Evolutionary conservation across 2,329 filamentous ascomycete genomes (phyloP), one percentile per base, ranked within the genome.

Genomic region (Penicillium frequentans): DNA sequence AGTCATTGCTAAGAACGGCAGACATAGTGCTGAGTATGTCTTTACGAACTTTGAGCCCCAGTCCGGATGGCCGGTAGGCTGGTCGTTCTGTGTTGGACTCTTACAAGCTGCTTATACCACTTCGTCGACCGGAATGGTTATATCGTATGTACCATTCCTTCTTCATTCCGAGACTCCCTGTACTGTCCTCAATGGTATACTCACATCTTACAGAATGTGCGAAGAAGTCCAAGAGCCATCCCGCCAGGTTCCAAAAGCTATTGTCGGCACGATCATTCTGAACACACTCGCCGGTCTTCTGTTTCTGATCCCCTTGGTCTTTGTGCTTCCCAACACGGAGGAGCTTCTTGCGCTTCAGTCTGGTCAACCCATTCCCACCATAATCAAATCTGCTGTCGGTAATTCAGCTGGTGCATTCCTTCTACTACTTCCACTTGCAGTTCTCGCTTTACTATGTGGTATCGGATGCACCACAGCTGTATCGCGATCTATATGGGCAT

Each of bases 101-200:
- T 75, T 90, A 6, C 87, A 89, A 71, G 85, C 86, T 19, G 78
- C 73, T 3, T 89, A 89, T 68, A 86, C 86, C 16, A 87, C 89
- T 79, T 86, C 89, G 1, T 85, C 87, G 0, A 75, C 85, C 29
- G 89, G 89, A 74, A 91, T 91, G 89, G 88, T 91, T 57, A 88
- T 91, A 70, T 89, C 86, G 85, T 88, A 76, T 80, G 85, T 80
- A 7, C 31, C 1, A 9, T 14, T 24, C 35, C n/a, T 39, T 10
- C 14, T n/a, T 37, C 6, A 37, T n/a, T 11, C 9, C 24, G 1
- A 33, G 13, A 21, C 13, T 59, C 27, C 56, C 50, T 49, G 53
- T 58, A 3, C 13, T 13, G 3, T n/a, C 8, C 13, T 39, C 23
- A 3, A 43, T 33, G 13, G 10, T 55, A 50, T 47, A 39, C 37